Conservation (phyloP, 1,284 basidiomycete species). For the Ceratobasidium sp. region DNA sequence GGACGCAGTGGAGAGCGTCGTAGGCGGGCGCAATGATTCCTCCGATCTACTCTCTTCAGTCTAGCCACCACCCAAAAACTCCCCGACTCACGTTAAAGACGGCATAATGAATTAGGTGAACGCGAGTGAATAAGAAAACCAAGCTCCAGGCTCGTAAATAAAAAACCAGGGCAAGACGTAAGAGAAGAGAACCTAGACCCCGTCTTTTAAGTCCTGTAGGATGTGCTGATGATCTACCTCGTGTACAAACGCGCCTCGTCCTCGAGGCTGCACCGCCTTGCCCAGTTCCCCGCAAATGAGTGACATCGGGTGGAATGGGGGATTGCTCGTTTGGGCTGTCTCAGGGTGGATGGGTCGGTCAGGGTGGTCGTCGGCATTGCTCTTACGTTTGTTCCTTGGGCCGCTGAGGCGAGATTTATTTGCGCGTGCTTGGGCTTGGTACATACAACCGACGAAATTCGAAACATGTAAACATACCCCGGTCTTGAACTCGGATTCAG, state of each 20-base stretch:
- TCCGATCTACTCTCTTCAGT: constrained; percentile 2
- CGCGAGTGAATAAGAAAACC: background rate
- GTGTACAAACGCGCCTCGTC: background rate
- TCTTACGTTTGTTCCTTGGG: no score
- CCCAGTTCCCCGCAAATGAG: background rate
- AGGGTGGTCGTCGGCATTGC: no score
- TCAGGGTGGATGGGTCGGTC: no score
- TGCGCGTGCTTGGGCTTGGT: no score
- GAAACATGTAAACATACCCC: no score
- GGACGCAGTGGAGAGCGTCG: constrained; percentile 9
- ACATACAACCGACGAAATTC: no score
- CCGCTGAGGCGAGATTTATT: no score
- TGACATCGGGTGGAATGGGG: no score
- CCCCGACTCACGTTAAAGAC: background rate
- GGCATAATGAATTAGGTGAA: background rate
- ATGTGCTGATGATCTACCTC: constrained; percentile 12
- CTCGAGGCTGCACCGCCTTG: background rate
- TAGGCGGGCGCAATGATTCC: constrained; percentile 1
- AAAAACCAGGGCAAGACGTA: constrained; percentile 6
- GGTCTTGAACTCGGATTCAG: no score
- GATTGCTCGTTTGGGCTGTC: no score
- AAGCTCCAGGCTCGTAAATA: background rate
- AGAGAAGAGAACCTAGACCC: background rate
- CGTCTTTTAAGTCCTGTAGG: background rate
- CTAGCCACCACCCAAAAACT: background rate